A percentile compares a stretch with the other conserved stretches of the same genome.
phyloP scores from a whole-genome alignment of 495 filamentous ascomycete species.

The Monascus purpureus region DNA sequence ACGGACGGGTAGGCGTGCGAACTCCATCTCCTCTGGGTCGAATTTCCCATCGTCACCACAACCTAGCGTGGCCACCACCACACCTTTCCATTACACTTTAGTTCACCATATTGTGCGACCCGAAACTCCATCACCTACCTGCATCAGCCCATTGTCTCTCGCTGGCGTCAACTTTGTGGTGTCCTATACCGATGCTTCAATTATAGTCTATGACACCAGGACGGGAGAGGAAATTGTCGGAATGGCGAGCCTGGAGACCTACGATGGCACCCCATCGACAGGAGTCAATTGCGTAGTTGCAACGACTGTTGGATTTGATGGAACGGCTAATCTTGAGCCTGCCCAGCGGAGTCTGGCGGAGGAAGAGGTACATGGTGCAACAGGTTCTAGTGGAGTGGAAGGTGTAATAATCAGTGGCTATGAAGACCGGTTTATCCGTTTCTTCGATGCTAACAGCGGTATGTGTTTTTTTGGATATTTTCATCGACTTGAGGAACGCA shows the following conservation, averaged over 20 bases:
- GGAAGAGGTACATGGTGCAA: constrained; percentile 62
- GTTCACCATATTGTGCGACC: constrained; percentile 69
- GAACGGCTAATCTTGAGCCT: constrained; percentile 44
- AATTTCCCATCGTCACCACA: constrained; percentile 86
- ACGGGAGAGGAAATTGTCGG: constrained; percentile 81
- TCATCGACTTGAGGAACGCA: background rate
- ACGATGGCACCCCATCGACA: constrained; percentile 69
- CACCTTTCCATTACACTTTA: constrained; percentile 53
- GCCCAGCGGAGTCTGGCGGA: constrained; percentile 47
- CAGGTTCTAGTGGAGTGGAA: constrained; percentile 75
- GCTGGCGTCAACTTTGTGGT: constrained; percentile 91
- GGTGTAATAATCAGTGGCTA: constrained; percentile 90
- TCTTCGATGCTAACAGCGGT: constrained; percentile 99
- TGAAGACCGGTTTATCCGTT: constrained; percentile 86
- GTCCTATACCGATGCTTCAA: constrained; percentile 75
- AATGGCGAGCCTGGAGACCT: constrained; percentile 89
- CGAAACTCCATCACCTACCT: constrained; percentile 70
- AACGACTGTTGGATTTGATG: constrained; percentile 65
- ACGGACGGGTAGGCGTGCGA: constrained; percentile 65
- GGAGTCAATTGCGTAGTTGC: constrained; percentile 88
- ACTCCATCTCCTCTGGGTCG: constrained; percentile 82
- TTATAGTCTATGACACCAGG: constrained; percentile 81
- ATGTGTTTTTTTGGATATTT: constrained; percentile 24
- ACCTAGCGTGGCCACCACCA: constrained; percentile 60
- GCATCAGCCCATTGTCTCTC: constrained; percentile 73